Evolutionary conservation across 495 filamentous ascomycete genomes (phyloP), one percentile per base, ranked within the genome.

Genomic region (Apiosordaria backusii): DNA sequence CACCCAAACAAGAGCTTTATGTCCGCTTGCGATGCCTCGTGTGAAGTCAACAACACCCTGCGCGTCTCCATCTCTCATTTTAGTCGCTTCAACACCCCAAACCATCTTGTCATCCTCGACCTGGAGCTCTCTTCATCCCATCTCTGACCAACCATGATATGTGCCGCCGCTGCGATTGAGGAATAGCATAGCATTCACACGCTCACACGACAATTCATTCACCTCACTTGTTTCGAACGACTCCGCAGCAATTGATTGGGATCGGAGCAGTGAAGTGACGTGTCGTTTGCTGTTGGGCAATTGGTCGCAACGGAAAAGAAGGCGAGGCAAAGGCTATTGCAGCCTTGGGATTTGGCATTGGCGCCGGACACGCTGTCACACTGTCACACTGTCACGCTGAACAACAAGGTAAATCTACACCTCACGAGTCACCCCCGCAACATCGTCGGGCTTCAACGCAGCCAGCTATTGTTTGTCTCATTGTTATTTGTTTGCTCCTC

Each of bases 401-500:
- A 75, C 23, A 82, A 82, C 65, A 23, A 77, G 22, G 65, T 71
- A 16, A 69, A 69, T 50, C 67, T 80, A 6, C 65, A 67, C 55
- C 64, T 67, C 10, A 63, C 69, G 21, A 45, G 35, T 18, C 35
- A 45, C 35, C 0, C 35, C 35, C 35, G 0, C 35, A 45, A 1
- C 35, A 15, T 45, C 35, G 35, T 45, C 35, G 35, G 35, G 35
- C 35, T 45, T 45, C 13, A 45, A 45, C 35, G 35, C 35, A 45
- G 35, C 35, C 35, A 10, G 13, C 0, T 18, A 45, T 45, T 13
- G 35, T 13, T 15, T 10, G 16, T 45, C 35, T 45, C 35, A 2
- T 45, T 45, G 35, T 45, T 45, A 45, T 45, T 45, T 45, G 35
- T 45, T 45, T 45, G 35, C 35, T 45, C 35, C 9, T 3, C 35